Evolutionary conservation across 2,329 filamentous ascomycete species (phyloP), one percentile per base, ranked within the genome.

Genomic region (Neurospora sp.): DNA sequence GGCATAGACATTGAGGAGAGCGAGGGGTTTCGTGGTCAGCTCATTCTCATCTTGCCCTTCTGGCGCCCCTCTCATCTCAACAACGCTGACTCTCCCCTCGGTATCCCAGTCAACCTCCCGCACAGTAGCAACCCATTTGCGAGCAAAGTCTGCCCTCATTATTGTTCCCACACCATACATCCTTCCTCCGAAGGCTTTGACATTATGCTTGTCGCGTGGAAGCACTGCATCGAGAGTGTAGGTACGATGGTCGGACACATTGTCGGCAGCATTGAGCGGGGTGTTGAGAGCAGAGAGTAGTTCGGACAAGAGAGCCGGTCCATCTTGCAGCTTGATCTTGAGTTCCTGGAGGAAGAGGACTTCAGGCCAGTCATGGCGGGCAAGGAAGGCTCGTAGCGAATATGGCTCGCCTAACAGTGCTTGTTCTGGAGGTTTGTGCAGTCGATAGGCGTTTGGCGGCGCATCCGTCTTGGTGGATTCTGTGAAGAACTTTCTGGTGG

Each of bases 131-230:
- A 80, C 76, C 19, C 74, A 68, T 28, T 75, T 69, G 1, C 70
- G 37, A 11, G 76, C 70, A 67, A 84, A 81, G 72, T 86, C 83
- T 11, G 78, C 75, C 2, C 84, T 79, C 15, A 86, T 73, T 65
- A 87, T 80, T 33, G 81, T 82, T 37, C 81, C 83, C 1, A 87
- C 83, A 12, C 85, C 85, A 72, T 87, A 85, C 1, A 86, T 77
- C 71, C 82, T 85, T 1, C 85, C 81, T 1, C 80, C 82, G 66
- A 83, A 83, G 0, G 83, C 84, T 1, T 78, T 79, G 3, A 83
- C 84, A 72, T 87, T 87, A 75, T 81, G 76, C 38, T 76, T 80
- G 74, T 87, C 84, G 3, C 76, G 77, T 0, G 85, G 84, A 0
- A 87, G 78, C 66, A 79, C 82, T 73, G 84, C 83, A 70, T 82